A percentile compares a stretch with the other conserved stretches of the same genome.
phyloP scores from a whole-genome alignment of 73 alveolate species.

The Blepharisma japonicum region DNA sequence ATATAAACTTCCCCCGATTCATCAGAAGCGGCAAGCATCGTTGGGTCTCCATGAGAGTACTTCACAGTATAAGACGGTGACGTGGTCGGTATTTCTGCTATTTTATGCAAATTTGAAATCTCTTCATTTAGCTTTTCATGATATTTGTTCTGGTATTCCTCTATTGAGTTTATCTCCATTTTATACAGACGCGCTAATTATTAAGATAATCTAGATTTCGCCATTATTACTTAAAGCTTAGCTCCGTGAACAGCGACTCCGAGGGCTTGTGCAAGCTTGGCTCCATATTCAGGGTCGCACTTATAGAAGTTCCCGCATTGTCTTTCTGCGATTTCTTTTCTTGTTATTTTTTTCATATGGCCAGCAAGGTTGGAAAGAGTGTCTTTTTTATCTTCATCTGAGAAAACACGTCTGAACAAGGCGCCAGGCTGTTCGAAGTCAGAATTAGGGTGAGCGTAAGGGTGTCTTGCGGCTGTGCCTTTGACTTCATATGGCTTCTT shows the following conservation, averaged over 20 bases:
- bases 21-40: neutral
- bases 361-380: slow-evolving; percentile 6
- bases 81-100: too few relatives aligned
- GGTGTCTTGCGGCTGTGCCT: slow-evolving; percentile 50
- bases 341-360: slow-evolving; percentile 18
- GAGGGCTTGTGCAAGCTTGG: slow-evolving; percentile 23
- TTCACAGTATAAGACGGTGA: slow-evolving; percentile 4
- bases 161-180: too few relatives aligned
- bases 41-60: neutral
- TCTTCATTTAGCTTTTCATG: too few relatives aligned
- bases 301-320: neutral
- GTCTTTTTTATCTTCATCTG: slow-evolving; percentile 23
- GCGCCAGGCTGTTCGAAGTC: slow-evolving; percentile 30
- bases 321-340: slow-evolving; percentile 24
- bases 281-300: slow-evolving; percentile 27
- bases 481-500: slow-evolving; percentile 24
- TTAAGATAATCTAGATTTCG: too few relatives aligned
- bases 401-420: slow-evolving; percentile 19
- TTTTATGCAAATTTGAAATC: too few relatives aligned
- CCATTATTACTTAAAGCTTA: neutral
- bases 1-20: neutral
- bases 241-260: slow-evolving; percentile 25
- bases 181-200: too few relatives aligned
- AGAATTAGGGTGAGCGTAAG: slow-evolving; percentile 39
- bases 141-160: too few relatives aligned